Percentiles rank a stretch among this genome's conserved stretches.
Conservation (phyloP, 1,139 yeast species). For the Lodderomyces elongisporus region DNA sequence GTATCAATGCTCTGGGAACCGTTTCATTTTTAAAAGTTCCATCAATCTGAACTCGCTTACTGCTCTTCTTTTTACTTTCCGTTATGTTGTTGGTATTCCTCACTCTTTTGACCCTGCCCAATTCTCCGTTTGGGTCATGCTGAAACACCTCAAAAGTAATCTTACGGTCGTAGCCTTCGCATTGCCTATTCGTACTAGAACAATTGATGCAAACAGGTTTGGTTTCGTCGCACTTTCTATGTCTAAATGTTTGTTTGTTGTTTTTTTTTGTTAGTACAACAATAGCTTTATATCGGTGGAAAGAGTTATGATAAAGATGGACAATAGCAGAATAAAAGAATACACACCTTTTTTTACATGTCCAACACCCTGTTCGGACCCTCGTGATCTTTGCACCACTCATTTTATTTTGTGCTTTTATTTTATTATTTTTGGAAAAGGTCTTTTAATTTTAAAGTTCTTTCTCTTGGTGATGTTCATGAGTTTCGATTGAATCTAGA, state of each 20-base stretch:
- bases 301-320: no score
- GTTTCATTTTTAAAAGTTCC: background rate
- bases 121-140: conserved; percentile 10
- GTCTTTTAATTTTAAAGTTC: background rate
- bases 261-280: conserved; percentile 6
- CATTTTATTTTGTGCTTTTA: no score
- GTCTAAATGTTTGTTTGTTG: conserved; percentile 23
- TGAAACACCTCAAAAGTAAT: conserved; percentile 47
- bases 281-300: background rate
- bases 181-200: conserved; percentile 34
- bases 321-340: background rate
- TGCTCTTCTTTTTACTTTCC: background rate
- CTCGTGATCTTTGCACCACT: conserved; percentile 30
- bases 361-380: conserved; percentile 50
- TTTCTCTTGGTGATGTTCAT: background rate
- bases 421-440: no score
- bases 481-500: no score
- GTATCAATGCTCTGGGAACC: no score
- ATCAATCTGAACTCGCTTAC: no score
- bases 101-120: background rate
- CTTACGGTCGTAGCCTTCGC: conserved; percentile 47
- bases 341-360: conserved; percentile 38
- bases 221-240: conserved; percentile 53
- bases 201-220: conserved; percentile 54
- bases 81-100: background rate